Evolutionary conservation across 352 stramenopile species (phyloP).

Genomic region (Pythium sp.): DNA sequence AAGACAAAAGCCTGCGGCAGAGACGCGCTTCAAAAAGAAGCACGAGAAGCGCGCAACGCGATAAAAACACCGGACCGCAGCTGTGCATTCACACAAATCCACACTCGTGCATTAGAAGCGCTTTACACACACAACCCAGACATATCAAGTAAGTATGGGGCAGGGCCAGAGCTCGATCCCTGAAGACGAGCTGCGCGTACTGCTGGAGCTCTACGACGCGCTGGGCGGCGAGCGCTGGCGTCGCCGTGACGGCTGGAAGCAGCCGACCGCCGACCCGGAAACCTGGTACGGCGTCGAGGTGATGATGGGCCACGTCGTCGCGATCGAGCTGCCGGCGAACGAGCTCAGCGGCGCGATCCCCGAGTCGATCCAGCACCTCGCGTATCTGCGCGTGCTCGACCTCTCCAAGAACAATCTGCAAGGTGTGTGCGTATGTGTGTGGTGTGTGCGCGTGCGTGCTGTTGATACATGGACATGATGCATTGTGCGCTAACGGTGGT

Average conservation of each 20-base stretch:
- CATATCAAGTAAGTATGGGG: constrained; percentile 37
- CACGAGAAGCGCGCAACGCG: background rate
- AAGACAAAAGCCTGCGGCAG: background rate
- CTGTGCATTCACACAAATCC: background rate
- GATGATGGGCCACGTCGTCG: constrained; percentile 62
- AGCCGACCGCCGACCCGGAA: constrained; percentile 67
- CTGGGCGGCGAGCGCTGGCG: constrained; percentile 70
- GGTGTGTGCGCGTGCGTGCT: background rate
- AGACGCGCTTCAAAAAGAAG: background rate
- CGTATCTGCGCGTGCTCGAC: constrained; percentile 68
- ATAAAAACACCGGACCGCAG: background rate
- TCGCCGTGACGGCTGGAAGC: constrained; percentile 72
- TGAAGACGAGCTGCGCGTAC: constrained; percentile 52
- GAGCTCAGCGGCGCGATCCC: constrained; percentile 44
- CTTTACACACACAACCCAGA: background rate
- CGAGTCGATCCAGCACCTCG: constrained; percentile 46
- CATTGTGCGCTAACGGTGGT: background rate
- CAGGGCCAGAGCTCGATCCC: constrained; percentile 81
- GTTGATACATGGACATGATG: background rate
- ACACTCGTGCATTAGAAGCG: background rate
- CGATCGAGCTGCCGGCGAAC: constrained; percentile 73
- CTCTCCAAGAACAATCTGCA: constrained; percentile 80
- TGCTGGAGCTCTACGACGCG: constrained; percentile 72
- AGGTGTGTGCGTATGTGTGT: constrained; percentile 22
- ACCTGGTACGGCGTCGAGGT: constrained; percentile 81